These are phyloP conservation scores for Suillus discolor DNA, from an alignment of 768 basidiomycete species.

Conservation along the genomic window DNA sequence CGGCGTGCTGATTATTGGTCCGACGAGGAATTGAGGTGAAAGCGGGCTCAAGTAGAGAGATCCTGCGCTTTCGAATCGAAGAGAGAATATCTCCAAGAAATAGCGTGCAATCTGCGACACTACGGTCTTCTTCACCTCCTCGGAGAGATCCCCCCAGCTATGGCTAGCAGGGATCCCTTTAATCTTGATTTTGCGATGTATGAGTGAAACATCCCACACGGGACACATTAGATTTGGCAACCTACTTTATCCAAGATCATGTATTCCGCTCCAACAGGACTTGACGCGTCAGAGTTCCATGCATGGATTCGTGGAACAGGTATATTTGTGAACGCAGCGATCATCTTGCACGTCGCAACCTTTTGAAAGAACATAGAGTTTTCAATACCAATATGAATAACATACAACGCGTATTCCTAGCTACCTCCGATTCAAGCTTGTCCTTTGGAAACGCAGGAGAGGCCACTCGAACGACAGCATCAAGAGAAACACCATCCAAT, in stretches of 20 bases:
- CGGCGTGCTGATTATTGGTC: not conserved
- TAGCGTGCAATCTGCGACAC: constrained; percentile 5
- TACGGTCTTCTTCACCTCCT: not conserved
- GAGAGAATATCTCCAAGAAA: constrained; percentile 3
- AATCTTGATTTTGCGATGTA: not conserved
- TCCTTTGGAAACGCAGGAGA: constrained; percentile 2
- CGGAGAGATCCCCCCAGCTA: not conserved
- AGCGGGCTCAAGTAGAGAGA: constrained; percentile 3
- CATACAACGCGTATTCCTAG: not conserved
- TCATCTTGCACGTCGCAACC: not conserved
- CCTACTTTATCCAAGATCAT: not conserved
- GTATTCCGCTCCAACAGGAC: not conserved
- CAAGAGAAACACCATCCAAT: not conserved
- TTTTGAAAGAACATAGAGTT: not conserved
- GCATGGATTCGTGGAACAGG: not conserved
- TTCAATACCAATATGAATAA: not conserved
- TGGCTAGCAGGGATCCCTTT: not conserved
- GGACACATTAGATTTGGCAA: not conserved
- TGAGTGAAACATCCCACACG: not conserved
- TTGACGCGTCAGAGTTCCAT: not conserved
- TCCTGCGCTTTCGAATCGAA: constrained; percentile 6
- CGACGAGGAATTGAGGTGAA: not conserved
- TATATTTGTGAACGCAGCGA: not conserved
- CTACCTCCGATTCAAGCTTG: not conserved
- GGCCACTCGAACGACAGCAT: not conserved